Evolutionary conservation across 805 yeast genomes (phyloP).

Genomic region (Wickerhamomyces ciferrii): DNA sequence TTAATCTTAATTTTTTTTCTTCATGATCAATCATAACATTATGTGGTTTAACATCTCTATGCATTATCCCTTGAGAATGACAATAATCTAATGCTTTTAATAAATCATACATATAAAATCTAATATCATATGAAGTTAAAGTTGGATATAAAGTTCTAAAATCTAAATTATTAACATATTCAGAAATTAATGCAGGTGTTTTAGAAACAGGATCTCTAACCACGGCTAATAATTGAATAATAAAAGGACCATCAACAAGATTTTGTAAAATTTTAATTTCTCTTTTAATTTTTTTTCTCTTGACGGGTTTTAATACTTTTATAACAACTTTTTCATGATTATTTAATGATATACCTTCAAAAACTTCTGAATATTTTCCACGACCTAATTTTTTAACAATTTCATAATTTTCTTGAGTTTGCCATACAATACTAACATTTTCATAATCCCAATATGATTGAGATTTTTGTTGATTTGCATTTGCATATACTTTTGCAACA

Average conservation of each 20-base stretch:
- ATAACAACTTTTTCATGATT: conserved; percentile 69
- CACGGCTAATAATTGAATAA: conserved; percentile 72
- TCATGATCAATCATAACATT: conserved; percentile 89
- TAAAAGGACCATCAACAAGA: conserved; percentile 77
- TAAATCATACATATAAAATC: conserved; percentile 79
- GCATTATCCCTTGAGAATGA: conserved; percentile 94
- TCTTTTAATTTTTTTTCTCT: conserved; percentile 86
- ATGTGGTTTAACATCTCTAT: conserved; percentile 91
- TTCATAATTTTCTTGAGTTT: conserved; percentile 80
- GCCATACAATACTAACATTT: conserved; percentile 71
- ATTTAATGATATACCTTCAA: conserved; percentile 69
- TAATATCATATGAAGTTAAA: conserved; percentile 67
- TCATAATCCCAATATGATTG: conserved; percentile 88
- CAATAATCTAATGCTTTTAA: conserved; percentile 80
- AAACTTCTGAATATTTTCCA: conserved; percentile 92
- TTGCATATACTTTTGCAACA: conserved; percentile 73
- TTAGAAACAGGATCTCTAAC: conserved; percentile 81
- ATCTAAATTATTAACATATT: conserved; percentile 78
- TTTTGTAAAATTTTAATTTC: conserved; percentile 86
- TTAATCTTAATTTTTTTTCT: conserved; percentile 55
- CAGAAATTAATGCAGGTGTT: conserved; percentile 87
- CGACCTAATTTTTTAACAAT: conserved; percentile 81
- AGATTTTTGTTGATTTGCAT: conserved; percentile 72
- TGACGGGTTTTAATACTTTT: conserved; percentile 90
- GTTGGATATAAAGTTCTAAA: conserved; percentile 83